phyloP scores from a whole-genome alignment of 495 filamentous ascomycete genomes.

The Rhypophila decipiens region DNA sequence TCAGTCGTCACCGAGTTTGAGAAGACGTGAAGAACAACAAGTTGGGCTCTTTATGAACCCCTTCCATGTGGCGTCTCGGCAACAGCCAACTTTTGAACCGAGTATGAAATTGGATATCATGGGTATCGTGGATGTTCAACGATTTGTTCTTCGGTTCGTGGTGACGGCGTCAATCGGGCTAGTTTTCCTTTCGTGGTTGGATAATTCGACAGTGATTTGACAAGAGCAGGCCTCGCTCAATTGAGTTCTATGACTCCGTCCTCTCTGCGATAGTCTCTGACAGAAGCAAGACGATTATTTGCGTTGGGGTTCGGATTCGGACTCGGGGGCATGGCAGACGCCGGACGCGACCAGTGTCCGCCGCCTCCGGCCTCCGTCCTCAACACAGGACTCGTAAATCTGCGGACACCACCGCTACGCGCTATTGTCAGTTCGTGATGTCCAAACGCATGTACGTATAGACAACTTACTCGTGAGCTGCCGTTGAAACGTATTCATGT shows the following conservation, averaged over 20 bases:
- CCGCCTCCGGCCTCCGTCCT: background rate
- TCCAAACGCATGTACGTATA: background rate
- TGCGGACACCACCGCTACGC: background rate
- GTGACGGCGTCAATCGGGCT: no score
- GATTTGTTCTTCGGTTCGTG: no score
- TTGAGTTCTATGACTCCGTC: background rate
- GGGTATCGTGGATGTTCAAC: no score
- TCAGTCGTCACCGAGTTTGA: no score
- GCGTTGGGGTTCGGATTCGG: background rate
- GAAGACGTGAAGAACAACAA: no score
- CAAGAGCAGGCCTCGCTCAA: no score
- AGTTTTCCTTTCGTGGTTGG: no score
- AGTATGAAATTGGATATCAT: no score
- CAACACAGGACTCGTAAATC: background rate
- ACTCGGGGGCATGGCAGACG: conserved; percentile 1
- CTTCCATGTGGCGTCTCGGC: no score
- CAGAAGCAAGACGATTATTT: background rate
- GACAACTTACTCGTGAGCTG: conserved; percentile 10
- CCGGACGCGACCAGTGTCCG: conserved; percentile 2
- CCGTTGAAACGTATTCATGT: conserved; percentile 11
- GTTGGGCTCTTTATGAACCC: no score
- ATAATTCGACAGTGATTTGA: no score
- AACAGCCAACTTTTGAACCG: no score
- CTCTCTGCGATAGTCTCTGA: background rate
- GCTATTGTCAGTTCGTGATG: background rate